phyloP scores from a whole-genome alignment of 306 rosid species.

The Senna tora region DNA sequence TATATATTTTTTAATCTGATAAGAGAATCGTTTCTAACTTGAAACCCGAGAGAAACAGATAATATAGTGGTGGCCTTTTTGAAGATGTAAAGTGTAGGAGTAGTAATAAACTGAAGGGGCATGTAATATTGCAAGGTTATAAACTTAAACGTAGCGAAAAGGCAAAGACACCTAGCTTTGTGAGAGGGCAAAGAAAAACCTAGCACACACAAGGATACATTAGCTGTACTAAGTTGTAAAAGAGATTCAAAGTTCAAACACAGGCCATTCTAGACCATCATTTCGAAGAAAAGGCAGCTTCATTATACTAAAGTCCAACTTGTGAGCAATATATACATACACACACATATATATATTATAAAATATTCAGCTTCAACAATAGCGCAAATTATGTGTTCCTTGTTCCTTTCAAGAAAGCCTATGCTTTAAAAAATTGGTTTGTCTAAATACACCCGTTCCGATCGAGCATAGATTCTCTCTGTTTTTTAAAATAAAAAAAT shows the following conservation, averaged over 20 bases:
- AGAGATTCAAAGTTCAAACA: conserved; percentile 36
- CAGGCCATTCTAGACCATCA: conserved; percentile 36
- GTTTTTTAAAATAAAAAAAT: not conserved
- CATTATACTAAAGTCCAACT: conserved; percentile 38
- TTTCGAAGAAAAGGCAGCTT: conserved; percentile 42
- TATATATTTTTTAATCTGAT: too few relatives aligned
- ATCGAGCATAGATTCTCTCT: conserved; percentile 48
- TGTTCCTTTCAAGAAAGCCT: conserved; percentile 49
- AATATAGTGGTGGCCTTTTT: conserved; percentile 30
- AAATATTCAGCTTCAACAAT: conserved; percentile 21
- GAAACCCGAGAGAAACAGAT: too few relatives aligned
- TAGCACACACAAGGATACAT: not conserved
- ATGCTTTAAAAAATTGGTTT: conserved; percentile 6
- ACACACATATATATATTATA: too few relatives aligned
- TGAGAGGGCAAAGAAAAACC: conserved; percentile 21
- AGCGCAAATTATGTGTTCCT: conserved; percentile 32
- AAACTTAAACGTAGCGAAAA: conserved; percentile 23
- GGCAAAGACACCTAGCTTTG: conserved; percentile 8
- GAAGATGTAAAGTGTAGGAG: conserved; percentile 16
- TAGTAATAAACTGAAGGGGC: not conserved
- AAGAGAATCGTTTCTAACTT: too few relatives aligned
- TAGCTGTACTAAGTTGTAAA: conserved; percentile 38
- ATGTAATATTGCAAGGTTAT: not conserved
- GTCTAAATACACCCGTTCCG: conserved; percentile 29
- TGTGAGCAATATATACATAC: too few relatives aligned